Conservation (phyloP, 176 grass and related monocot species). For the Typha latifolia region DNA sequence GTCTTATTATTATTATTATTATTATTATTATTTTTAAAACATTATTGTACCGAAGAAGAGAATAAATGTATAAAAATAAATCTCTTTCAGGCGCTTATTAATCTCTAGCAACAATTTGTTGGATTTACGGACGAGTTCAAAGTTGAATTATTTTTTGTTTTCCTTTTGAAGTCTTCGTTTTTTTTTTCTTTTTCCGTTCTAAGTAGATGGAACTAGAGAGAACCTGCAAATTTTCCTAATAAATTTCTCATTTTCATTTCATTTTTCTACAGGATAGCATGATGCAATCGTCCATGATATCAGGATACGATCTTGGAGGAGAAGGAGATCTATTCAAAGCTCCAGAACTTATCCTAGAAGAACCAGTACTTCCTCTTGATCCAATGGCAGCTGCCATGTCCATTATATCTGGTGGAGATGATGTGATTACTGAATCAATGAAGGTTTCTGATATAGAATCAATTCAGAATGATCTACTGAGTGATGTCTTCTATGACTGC, state of each 20-base stretch:
- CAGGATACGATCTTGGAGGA: slow-evolving; percentile 76
- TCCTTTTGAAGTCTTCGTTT: no score
- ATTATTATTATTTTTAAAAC: no score
- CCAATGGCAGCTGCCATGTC: slow-evolving; percentile 58
- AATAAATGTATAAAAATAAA: no score
- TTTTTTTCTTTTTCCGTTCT: no score
- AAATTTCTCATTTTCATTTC: slow-evolving; percentile 1
- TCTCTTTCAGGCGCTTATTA: no score
- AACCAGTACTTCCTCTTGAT: slow-evolving; percentile 46
- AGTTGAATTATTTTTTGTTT: no score
- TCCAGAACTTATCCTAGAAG: slow-evolving; percentile 69
- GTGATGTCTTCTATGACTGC: slow-evolving; percentile 64
- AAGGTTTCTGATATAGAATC: slow-evolving; percentile 32
- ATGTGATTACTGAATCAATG: slow-evolving; percentile 50
- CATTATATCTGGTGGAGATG: slow-evolving; percentile 49
- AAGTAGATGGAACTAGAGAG: no score
- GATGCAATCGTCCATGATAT: slow-evolving; percentile 44
- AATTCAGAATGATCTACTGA: slow-evolving; percentile 57
- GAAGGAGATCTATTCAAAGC: slow-evolving; percentile 95
- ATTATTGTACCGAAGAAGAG: no score
- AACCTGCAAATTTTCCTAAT: no score
- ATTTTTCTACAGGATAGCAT: slow-evolving; percentile 40
- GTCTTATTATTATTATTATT: no score
- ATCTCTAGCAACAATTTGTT: no score
- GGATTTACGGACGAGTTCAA: no score